Base-by-base conservation (phyloP, 305 asterid genomes). In the Fraxinus dipetala region DNA sequence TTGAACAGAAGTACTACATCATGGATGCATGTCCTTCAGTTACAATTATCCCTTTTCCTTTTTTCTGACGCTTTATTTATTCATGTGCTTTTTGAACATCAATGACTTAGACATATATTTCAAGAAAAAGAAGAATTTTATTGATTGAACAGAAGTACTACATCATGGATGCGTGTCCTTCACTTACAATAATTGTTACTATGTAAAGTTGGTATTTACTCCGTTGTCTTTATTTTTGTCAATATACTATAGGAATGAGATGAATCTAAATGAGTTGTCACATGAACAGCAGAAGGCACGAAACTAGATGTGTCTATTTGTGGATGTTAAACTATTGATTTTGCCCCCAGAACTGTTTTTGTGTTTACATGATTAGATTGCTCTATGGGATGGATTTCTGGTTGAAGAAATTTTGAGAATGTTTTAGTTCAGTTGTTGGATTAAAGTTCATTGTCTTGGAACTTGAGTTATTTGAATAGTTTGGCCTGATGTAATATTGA, bases 281-380 rank as follows among this genome's bases (percentile, higher is more conserved):
- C 2, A 28, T 48, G 34, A 40, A 74, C 18, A 35, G 65, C 65
- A 40, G 40, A 56, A 76, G 8, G 18, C 24, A 69, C 75, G 65
- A 75, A 36, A 59, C 40, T 31, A 34, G 78, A 34, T 56, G 18
- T 67, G 4, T 7, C 43, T 51, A 38, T 63, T 72, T 83, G 63
- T 59, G 81, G 32, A 40, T 24, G 77, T 80, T 75, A 32, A n/a
- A 54, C 75, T 76, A 74, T 82, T 81, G 51, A 80, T 65, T 61
- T 22, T 22, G 1, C 31, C 70, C 70, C 31, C 72, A 61, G 72
- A 22, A 61, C 72, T 61, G 11, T 30, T 61, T 22, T 45, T 8
- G 26, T 16, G 14, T 22, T 61, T 59, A 6, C 72, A 8, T 11
- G 16, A 67, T 67, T 67, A 4, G 3, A 14, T 67, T 67, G 18